A percentile compares a stretch with the other conserved stretches of the same genome.
Conservation (phyloP, 169 alveolate genomes). For the Cryptosporidium viatorum region DNA sequence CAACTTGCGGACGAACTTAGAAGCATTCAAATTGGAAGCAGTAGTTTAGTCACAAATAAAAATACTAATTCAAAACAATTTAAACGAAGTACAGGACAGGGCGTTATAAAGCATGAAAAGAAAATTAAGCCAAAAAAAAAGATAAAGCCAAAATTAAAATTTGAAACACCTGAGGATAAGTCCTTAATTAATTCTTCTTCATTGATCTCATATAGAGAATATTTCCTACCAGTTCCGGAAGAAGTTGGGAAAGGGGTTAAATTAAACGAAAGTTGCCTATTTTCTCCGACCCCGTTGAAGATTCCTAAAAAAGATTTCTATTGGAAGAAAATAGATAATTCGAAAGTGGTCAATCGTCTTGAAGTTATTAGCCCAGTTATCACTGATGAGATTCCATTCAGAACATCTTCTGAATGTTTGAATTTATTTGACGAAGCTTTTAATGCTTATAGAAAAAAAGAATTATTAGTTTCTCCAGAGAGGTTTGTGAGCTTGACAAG, state of each 20-base stretch:
- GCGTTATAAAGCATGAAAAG: neutral
- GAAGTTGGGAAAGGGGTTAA: conserved; percentile 27
- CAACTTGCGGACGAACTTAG: conserved; percentile 10
- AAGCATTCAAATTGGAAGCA: conserved; percentile 3
- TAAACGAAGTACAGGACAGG: neutral
- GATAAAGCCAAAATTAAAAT: neutral
- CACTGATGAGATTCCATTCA: conserved; percentile 1
- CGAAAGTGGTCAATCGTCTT: neutral
- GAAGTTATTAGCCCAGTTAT: neutral
- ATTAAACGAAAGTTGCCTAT: conserved; percentile 38
- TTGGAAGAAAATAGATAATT: conserved; percentile 42
- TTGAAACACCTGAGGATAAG: neutral
- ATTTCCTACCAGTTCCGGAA: neutral
- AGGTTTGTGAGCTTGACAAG: conserved; percentile 36
- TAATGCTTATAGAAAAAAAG: conserved; percentile 4
- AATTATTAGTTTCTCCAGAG: conserved; percentile 57
- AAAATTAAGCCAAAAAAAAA: neutral
- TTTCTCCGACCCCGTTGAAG: conserved; percentile 62
- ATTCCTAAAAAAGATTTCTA: neutral
- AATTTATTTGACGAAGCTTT: conserved; percentile 36
- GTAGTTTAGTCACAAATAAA: too few relatives aligned
- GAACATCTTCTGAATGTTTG: conserved; percentile 54
- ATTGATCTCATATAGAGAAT: neutral
- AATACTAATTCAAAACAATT: neutral
- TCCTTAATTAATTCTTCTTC: neutral